Percentiles rank a stretch among this genome's conserved stretches.
These are phyloP conservation scores for Fraxinus sp. DNA, from an alignment of 305 asterid genomes.

Conservation along the genomic window DNA sequence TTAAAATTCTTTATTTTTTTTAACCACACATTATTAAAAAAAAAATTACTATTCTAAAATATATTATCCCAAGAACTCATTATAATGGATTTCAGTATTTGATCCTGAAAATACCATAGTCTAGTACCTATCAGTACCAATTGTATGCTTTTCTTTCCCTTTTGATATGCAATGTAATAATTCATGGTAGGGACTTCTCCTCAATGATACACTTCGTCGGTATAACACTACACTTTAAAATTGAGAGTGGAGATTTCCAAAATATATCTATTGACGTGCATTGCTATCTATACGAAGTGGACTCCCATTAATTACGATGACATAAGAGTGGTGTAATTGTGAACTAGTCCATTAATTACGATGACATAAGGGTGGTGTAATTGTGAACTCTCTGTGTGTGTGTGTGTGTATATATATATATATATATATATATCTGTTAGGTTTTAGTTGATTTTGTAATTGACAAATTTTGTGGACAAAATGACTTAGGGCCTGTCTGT, in stretches of 20 bases:
- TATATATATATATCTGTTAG: no score
- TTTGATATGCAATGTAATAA: background rate
- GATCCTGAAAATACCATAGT: background rate
- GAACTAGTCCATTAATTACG: background rate
- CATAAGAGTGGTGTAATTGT: background rate
- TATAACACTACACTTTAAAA: background rate
- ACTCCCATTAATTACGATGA: background rate
- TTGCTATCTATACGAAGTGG: background rate
- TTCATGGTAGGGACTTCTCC: background rate
- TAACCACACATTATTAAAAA: no score
- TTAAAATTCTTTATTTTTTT: no score
- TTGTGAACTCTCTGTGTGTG: no score
- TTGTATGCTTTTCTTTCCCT: background rate
- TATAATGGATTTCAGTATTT: no score
- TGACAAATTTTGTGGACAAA: no score
- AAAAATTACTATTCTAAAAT: no score
- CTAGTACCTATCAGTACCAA: background rate
- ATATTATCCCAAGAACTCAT: no score
- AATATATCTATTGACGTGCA: background rate
- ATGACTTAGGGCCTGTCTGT: no score
- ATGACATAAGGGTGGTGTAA: no score
- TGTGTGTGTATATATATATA: no score
- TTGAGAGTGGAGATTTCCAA: background rate
- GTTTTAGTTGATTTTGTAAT: no score
- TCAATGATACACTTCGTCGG: background rate